Evolutionary conservation across 345 rosid genomes (phyloP), one percentile per base, ranked within the genome.

Genomic region (Camelina laxa): DNA sequence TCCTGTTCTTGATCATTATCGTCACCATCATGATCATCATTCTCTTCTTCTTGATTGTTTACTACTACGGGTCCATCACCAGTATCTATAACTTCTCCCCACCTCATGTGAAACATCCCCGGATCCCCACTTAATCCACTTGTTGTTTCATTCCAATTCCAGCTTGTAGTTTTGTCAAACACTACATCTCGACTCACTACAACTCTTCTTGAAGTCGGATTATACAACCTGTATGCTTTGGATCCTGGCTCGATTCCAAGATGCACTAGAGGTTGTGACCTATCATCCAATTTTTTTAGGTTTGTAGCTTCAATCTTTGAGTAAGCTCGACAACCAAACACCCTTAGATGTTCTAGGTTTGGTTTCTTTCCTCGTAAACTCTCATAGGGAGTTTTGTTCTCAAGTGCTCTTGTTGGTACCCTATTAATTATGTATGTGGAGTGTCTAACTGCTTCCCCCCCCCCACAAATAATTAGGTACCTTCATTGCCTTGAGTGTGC

Each of bases 341-440:
- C n/a, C 1, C 5, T 31, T 9, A 58, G 1, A 0, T 58, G 7
- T 0, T 3, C 2, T 0, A 55, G 0, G 3, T 15, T 30, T 0
- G 20, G 38, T 15, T 30, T 30, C 20, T 1, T 12, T 2, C 3
- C 6, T 0, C 0, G 0, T 2, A 15, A 1, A 4, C 13, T 5
- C 1, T 56, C 61, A 0, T 30, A 56, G 0, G 61, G 61, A 38
- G 41, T 38, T 6, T 1, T 4, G 0, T 42, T 13, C 2, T 4
- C 16, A 1, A 42, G 5, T 4, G 7, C 12, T 57, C 12, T 30
- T 30, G 39, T 57, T 0, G 39, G 5, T 0, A 57, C 1, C 1
- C 13, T 9, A 0, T 38, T 38, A 0, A 38, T 13, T 22, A 22
- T 22, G 24, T 22, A 22, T 22, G 24, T 22, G 24, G 24, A 22